These are phyloP conservation scores for Nissolia schottii DNA, from an alignment of 306 rosid species.

Conservation along the genomic window DNA sequence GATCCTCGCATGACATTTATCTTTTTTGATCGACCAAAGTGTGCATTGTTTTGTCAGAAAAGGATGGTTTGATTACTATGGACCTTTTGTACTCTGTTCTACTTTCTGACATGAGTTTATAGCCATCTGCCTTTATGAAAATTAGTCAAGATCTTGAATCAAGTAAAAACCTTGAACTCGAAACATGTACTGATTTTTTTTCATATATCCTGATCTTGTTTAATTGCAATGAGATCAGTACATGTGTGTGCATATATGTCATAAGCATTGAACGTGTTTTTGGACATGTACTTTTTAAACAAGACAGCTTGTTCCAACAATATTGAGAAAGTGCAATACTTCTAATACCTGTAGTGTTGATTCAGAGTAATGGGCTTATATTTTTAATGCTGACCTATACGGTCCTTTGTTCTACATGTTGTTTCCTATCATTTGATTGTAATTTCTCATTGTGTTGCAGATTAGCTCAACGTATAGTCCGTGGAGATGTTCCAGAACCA, in stretches of 20 bases:
- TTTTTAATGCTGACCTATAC: neutral
- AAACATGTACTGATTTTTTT: neutral
- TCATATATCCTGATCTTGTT: neutral
- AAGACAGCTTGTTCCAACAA: neutral
- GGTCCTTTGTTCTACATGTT: neutral
- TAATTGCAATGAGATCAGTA: neutral
- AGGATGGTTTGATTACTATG: neutral
- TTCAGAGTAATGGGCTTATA: neutral
- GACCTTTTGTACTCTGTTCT: neutral
- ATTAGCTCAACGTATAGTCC: slow-evolving; percentile 94
- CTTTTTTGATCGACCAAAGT: neutral
- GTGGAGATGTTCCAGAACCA: slow-evolving; percentile 98
- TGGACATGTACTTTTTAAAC: neutral
- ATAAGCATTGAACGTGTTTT: neutral
- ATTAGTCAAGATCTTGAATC: slow-evolving; percentile 10
- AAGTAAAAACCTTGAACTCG: neutral
- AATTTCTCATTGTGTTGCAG: slow-evolving; percentile 40
- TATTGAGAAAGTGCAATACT: neutral
- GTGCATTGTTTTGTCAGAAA: neutral
- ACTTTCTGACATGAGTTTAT: neutral
- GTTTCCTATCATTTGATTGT: neutral
- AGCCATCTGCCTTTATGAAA: slow-evolving; percentile 12
- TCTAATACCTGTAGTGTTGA: neutral
- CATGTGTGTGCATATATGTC: neutral
- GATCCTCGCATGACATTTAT: neutral